Evolutionary conservation across 495 filamentous ascomycete genomes (phyloP).

Genomic region (Hyaloscypha bicolor): DNA sequence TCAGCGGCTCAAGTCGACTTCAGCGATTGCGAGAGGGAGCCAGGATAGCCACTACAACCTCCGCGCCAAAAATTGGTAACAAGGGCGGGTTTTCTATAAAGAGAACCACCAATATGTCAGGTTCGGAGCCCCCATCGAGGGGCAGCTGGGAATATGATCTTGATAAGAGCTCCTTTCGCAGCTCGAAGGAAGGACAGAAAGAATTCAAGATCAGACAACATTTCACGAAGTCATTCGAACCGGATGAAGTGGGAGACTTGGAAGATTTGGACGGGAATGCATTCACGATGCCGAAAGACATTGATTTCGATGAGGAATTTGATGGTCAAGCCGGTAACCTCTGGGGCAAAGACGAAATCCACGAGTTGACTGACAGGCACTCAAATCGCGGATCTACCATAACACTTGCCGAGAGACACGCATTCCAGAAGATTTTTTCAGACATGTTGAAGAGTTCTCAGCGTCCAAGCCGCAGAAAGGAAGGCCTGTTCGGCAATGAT

Average conservation of each 20-base stretch:
- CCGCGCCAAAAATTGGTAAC: neutral
- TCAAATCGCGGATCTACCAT: slow-evolving; percentile 48
- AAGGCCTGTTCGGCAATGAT: neutral
- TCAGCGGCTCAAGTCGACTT: neutral
- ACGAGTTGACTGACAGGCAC: slow-evolving; percentile 7
- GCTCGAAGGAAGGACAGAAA: neutral
- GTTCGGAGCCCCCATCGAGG: neutral
- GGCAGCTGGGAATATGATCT: neutral
- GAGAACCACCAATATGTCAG: slow-evolving; percentile 12
- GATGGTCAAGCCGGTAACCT: neutral
- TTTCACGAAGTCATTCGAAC: neutral
- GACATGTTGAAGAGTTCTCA: slow-evolving; percentile 43
- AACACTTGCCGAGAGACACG: slow-evolving; percentile 53
- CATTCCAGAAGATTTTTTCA: slow-evolving; percentile 62
- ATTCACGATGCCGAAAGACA: neutral
- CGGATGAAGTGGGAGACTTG: neutral
- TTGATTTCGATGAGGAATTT: slow-evolving; percentile 18
- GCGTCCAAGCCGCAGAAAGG: neutral
- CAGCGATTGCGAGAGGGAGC: neutral
- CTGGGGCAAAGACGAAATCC: slow-evolving; percentile 18
- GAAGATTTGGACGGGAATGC: neutral
- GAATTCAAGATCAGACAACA: neutral
- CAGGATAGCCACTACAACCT: slow-evolving; percentile 1
- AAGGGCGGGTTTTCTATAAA: neutral
- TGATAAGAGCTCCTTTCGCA: neutral